Evolutionary conservation across 2,329 filamentous ascomycete genomes (phyloP).

Genomic region (Trichoderma koningiopsis): DNA sequence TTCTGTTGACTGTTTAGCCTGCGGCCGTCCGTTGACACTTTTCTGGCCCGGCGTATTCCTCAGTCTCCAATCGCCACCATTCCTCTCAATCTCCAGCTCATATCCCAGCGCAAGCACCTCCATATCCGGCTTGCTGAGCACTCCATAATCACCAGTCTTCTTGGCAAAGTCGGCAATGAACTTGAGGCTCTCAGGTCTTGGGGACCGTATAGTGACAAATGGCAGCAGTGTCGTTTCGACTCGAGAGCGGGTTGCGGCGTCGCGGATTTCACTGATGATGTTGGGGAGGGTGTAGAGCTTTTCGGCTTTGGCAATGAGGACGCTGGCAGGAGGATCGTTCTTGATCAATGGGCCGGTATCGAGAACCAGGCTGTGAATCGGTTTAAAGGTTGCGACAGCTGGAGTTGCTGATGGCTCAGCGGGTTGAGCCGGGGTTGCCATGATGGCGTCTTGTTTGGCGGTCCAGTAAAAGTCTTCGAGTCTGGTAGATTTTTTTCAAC

Average conservation of each 20-base stretch:
- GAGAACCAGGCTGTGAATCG: conserved; percentile 80
- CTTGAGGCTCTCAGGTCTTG: conserved; percentile 74
- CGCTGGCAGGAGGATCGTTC: conserved; percentile 84
- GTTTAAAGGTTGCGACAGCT: conserved; percentile 51
- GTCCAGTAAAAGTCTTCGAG: too few species aligned
- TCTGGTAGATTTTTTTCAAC: not conserved
- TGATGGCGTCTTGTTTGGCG: conserved; percentile 20
- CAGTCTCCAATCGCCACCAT: conserved; percentile 85
- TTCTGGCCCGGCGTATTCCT: conserved; percentile 79
- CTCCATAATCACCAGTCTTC: conserved; percentile 84
- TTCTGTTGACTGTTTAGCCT: not conserved
- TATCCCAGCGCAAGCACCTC: conserved; percentile 89
- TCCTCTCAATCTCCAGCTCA: conserved; percentile 89
- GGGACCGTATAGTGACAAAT: conserved; percentile 77
- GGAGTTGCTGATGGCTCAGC: conserved; percentile 26
- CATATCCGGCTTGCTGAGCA: conserved; percentile 86
- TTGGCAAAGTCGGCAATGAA: conserved; percentile 83
- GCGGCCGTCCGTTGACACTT: conserved; percentile 66
- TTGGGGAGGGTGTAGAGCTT: conserved; percentile 80
- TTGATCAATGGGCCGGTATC: conserved; percentile 93
- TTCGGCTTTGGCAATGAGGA: conserved; percentile 75
- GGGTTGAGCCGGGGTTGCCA: conserved; percentile 30
- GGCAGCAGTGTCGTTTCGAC: conserved; percentile 84
- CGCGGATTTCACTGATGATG: conserved; percentile 85
- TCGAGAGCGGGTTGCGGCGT: conserved; percentile 75